phyloP scores from a whole-genome alignment of 306 rosid genomes.

The Pterocarpus macrocarpus region DNA sequence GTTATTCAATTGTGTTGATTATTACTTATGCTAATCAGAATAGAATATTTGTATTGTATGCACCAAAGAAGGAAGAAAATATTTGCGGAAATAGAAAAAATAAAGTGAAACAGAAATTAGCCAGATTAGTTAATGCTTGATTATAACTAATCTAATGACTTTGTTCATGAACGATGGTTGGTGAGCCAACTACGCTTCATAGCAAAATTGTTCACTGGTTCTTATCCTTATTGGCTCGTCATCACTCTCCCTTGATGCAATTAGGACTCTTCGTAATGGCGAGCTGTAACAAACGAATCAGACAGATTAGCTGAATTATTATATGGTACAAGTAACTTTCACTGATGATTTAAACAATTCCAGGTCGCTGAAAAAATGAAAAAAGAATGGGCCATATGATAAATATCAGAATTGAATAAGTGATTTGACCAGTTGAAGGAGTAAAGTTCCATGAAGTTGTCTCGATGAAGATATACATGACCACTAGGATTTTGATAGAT shows the following conservation, averaged over 20 bases:
- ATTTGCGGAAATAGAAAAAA: background rate
- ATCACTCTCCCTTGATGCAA: slow-evolving; percentile 11
- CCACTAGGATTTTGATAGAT: background rate
- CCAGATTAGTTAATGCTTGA: slow-evolving; percentile 32
- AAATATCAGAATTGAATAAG: slow-evolving; percentile 2
- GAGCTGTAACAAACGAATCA: slow-evolving; percentile 24
- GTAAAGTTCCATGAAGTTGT: slow-evolving; percentile 23
- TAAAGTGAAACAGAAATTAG: background rate
- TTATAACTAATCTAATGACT: slow-evolving; percentile 9
- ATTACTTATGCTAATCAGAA: background rate
- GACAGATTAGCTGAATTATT: slow-evolving; percentile 16
- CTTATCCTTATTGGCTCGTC: slow-evolving; percentile 42
- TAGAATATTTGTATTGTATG: background rate
- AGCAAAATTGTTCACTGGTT: slow-evolving; percentile 31
- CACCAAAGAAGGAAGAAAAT: background rate
- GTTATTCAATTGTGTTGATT: background rate
- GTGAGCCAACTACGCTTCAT: slow-evolving; percentile 36
- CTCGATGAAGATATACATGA: background rate
- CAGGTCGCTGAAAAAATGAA: background rate
- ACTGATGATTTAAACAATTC: background rate
- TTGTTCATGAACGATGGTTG: slow-evolving; percentile 38
- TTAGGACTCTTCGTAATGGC: background rate
- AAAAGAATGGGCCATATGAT: background rate
- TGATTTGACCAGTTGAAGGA: slow-evolving; percentile 18
- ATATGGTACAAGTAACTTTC: background rate